Percentiles rank a stretch among this genome's conserved stretches.
These are phyloP conservation scores for Apiotrichum domesticum DNA, from an alignment of 1,284 basidiomycete genomes.

Conservation along the genomic window DNA sequence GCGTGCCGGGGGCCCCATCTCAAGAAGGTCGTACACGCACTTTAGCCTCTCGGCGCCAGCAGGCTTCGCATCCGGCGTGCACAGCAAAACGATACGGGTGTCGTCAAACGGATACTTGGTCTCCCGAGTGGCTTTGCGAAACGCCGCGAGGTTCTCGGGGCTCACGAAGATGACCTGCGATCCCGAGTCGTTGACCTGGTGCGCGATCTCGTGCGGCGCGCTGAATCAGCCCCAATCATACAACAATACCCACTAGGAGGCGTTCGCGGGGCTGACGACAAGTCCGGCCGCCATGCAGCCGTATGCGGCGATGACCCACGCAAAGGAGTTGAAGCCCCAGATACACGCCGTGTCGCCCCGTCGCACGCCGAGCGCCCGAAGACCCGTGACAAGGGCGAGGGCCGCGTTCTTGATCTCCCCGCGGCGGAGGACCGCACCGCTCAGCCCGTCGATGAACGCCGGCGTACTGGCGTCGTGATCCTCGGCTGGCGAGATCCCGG, in stretches of 20 bases:
- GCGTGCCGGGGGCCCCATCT: no score
- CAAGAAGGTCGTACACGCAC: no score
- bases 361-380: slow-evolving; percentile 37
- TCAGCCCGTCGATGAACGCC: slow-evolving; percentile 63
- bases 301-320: slow-evolving; percentile 58
- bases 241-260: slow-evolving; percentile 19
- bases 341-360: slow-evolving; percentile 37
- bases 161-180: slow-evolving; percentile 56
- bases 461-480: slow-evolving; percentile 33
- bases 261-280: slow-evolving; percentile 37
- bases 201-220: slow-evolving; percentile 40
- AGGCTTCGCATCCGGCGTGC: no score
- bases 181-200: slow-evolving; percentile 51
- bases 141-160: slow-evolving; percentile 50
- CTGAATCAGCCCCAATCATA: slow-evolving; percentile 16
- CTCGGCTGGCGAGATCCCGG: neutral
- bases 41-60: no score
- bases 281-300: slow-evolving; percentile 49
- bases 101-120: slow-evolving; percentile 3
- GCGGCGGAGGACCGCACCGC: slow-evolving; percentile 57
- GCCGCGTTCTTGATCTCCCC: slow-evolving; percentile 54
- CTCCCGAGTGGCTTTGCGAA: slow-evolving; percentile 19
- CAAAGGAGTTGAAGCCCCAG: slow-evolving; percentile 54
- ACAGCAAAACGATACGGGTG: slow-evolving; percentile 11
- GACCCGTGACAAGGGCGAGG: slow-evolving; percentile 55